Conservation (phyloP, 73 alveolate species). For the Paramecium primaurelia region DNA sequence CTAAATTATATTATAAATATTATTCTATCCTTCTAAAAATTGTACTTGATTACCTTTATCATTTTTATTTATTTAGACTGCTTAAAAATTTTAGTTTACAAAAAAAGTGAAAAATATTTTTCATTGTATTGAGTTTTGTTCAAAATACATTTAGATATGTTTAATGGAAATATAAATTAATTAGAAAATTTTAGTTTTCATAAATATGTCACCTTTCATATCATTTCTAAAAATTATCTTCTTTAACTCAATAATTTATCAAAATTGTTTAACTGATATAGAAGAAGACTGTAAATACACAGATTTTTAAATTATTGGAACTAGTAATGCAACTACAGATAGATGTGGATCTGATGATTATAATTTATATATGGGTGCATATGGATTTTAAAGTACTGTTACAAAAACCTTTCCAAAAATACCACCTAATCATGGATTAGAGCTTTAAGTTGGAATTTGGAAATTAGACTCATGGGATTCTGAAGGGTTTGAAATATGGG, state of each 20-base stretch:
- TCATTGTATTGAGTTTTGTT: no score
- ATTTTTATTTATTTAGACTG: no score
- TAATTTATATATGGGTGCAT: background rate
- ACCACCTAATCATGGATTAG: background rate
- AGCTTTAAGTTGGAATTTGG: background rate
- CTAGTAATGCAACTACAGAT: background rate
- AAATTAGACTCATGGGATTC: background rate
- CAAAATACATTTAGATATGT: no score
- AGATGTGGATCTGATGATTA: background rate
- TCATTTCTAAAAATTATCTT: background rate
- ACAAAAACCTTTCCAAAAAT: background rate
- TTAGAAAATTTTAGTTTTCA: no score
- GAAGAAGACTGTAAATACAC: background rate
- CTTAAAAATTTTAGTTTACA: no score
- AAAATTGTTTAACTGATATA: background rate
- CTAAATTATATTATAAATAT: no score
- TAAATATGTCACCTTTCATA: background rate
- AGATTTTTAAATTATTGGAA: background rate
- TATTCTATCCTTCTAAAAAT: no score
- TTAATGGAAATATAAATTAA: no score
- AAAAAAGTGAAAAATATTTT: no score
- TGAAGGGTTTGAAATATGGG: background rate
- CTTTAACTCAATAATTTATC: background rate
- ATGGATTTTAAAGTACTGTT: background rate
- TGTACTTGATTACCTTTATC: no score